phyloP scores from a whole-genome alignment of 345 rosid species.

The Syzygium grande region DNA sequence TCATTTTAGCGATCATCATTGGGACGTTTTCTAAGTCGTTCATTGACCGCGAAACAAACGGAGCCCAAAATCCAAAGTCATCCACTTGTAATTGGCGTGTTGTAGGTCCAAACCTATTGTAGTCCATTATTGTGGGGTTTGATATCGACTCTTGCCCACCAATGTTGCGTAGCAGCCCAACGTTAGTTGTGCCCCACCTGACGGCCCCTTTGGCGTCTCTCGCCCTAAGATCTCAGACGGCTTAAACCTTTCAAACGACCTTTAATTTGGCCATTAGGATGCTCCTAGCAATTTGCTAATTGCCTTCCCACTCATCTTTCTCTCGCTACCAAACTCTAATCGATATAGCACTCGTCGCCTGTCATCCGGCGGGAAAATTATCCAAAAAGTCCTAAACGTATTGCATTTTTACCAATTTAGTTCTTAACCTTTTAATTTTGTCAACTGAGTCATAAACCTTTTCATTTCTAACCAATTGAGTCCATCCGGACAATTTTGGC shows the following conservation, averaged over 20 bases:
- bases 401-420: too few species aligned
- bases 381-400: too few species aligned
- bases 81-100: background rate
- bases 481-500: too few species aligned
- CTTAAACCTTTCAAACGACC: background rate
- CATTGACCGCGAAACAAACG: fast-evolving
- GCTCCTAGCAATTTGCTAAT: background rate
- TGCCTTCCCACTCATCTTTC: background rate
- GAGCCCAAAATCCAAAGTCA: background rate
- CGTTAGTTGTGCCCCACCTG: background rate
- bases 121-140: background rate
- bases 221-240: background rate
- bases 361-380: too few species aligned
- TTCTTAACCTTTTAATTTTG: too few species aligned
- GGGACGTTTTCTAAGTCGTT: background rate
- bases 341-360: background rate
- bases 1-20: background rate
- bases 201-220: background rate
- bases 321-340: background rate
- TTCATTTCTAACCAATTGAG: too few species aligned
- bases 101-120: background rate
- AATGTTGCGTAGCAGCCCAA: background rate
- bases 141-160: background rate
- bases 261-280: background rate
- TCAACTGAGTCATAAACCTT: too few species aligned